Evolutionary conservation across 345 rosid genomes (phyloP).

Genomic region (Rhizophora apiculata): DNA sequence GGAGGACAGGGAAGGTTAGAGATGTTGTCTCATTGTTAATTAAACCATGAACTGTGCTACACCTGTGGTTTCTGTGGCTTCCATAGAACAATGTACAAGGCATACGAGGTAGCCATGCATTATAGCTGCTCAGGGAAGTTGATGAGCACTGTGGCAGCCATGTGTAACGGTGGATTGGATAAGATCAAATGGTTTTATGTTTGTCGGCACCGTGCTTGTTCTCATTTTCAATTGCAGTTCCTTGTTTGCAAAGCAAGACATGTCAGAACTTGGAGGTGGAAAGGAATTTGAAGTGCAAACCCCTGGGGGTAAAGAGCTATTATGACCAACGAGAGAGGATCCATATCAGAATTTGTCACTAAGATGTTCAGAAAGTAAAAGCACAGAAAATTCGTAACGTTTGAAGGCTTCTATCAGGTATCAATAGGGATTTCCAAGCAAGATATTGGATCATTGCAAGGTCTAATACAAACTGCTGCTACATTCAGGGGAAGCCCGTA

Average conservation of each 20-base stretch:
- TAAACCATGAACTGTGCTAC: too few relatives aligned
- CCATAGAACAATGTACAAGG: neutral
- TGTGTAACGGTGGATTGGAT: neutral
- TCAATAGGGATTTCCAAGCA: neutral
- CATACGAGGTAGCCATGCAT: neutral
- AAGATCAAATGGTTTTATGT: too few relatives aligned
- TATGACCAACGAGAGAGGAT: constrained; percentile 8
- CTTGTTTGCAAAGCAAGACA: constrained; percentile 54
- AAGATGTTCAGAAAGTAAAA: neutral
- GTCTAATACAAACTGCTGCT: neutral
- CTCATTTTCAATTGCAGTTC: neutral
- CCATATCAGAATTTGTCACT: constrained; percentile 4
- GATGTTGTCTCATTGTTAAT: too few relatives aligned
- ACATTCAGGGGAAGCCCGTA: too few relatives aligned
- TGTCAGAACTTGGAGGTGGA: constrained; percentile 75
- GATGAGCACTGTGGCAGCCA: neutral
- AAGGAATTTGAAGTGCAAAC: constrained; percentile 39
- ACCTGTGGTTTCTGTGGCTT: neutral
- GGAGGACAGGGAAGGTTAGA: neutral
- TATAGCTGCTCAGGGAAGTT: neutral
- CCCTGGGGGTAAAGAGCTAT: constrained; percentile 13
- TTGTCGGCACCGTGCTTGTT: too few relatives aligned
- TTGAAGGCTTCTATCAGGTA: neutral
- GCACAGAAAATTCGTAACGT: neutral
- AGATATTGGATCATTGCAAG: neutral